phyloP scores from a whole-genome alignment of 2,329 filamentous ascomycete species.

The Botrytis byssoidea region DNA sequence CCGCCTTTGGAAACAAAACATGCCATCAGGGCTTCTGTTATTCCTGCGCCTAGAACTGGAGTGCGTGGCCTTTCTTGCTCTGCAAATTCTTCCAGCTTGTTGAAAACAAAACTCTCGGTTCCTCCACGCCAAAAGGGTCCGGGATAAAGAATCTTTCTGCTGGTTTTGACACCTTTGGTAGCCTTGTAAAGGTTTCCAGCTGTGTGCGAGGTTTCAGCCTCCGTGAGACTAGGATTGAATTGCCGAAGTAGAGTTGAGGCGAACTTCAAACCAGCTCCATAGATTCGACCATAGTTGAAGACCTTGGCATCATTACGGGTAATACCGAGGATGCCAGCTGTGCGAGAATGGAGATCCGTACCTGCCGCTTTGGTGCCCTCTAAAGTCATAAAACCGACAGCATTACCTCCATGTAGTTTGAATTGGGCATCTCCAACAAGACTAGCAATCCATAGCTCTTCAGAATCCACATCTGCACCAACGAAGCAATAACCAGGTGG shows the following conservation, averaged over 20 bases:
- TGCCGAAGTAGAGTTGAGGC: conserved; percentile 85
- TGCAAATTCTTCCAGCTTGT: conserved; percentile 95
- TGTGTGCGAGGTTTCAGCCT: conserved; percentile 71
- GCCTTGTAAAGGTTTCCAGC: conserved; percentile 80
- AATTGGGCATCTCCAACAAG: conserved; percentile 93
- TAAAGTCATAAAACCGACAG: conserved; percentile 97
- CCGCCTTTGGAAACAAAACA: conserved; percentile 84
- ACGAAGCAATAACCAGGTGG: conserved; percentile 91
- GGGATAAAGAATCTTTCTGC: conserved; percentile 67
- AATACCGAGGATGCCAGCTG: conserved; percentile 87
- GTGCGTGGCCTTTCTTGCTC: conserved; percentile 90
- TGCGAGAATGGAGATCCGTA: conserved; percentile 92
- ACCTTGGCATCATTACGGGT: conserved; percentile 94
- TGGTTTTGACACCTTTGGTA: conserved; percentile 88
- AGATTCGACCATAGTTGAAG: conserved; percentile 98
- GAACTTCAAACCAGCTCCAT: conserved; percentile 95
- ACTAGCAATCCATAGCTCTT: conserved; percentile 98
- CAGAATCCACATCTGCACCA: conserved; percentile 93
- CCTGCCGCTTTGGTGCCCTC: conserved; percentile 93
- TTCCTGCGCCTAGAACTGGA: conserved; percentile 88
- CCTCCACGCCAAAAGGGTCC: conserved; percentile 90
- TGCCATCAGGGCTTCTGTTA: conserved; percentile 91
- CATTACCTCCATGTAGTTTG: conserved; percentile 91
- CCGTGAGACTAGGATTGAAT: conserved; percentile 84
- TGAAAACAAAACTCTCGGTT: conserved; percentile 97